Evolutionary conservation across 1,284 basidiomycete species (phyloP).

Genomic region (Veloporphyrellus conicus): DNA sequence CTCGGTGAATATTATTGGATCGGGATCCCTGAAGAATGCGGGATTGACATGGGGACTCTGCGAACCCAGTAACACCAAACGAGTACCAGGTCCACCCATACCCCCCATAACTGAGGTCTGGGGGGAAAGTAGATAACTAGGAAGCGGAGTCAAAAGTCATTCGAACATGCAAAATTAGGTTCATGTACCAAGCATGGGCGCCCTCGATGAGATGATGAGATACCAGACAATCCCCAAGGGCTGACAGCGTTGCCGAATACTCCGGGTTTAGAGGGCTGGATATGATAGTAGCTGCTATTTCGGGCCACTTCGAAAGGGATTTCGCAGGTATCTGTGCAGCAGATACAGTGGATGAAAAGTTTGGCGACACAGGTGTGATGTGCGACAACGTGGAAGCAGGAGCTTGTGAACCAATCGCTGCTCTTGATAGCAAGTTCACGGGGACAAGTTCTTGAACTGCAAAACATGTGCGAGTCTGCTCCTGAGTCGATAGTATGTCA

Average conservation of each 20-base stretch:
- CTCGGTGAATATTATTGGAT: constrained; percentile 85
- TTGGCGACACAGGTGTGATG: constrained; percentile 62
- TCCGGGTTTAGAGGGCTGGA: constrained; percentile 68
- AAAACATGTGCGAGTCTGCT: constrained; percentile 6
- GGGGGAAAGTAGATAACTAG: constrained; percentile 84
- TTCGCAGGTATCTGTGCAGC: constrained; percentile 50
- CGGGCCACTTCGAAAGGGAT: constrained; percentile 75
- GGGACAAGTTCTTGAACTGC: constrained; percentile 76
- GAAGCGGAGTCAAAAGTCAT: constrained; percentile 9
- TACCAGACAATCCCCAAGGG: constrained; percentile 80
- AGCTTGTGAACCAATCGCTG: constrained; percentile 38
- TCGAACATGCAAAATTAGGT: constrained; percentile 1
- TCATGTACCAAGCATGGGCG: constrained; percentile 80
- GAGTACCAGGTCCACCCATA: constrained; percentile 54
- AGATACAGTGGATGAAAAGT: constrained; percentile 46
- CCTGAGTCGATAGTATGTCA: constrained; percentile 21
- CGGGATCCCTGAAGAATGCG: constrained; percentile 65
- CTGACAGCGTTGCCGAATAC: constrained; percentile 71
- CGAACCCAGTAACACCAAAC: constrained; percentile 65
- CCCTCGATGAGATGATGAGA: constrained; percentile 76
- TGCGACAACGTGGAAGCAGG: constrained; percentile 36
- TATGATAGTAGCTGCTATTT: constrained; percentile 82
- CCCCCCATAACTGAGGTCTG: constrained; percentile 76
- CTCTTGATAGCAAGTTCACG: constrained; percentile 47
- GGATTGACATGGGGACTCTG: constrained; percentile 51